Percentiles rank a stretch among this genome's conserved stretches.
Conservation (phyloP, 2,329 filamentous ascomycete species). For the Lachnellula willkommii region DNA sequence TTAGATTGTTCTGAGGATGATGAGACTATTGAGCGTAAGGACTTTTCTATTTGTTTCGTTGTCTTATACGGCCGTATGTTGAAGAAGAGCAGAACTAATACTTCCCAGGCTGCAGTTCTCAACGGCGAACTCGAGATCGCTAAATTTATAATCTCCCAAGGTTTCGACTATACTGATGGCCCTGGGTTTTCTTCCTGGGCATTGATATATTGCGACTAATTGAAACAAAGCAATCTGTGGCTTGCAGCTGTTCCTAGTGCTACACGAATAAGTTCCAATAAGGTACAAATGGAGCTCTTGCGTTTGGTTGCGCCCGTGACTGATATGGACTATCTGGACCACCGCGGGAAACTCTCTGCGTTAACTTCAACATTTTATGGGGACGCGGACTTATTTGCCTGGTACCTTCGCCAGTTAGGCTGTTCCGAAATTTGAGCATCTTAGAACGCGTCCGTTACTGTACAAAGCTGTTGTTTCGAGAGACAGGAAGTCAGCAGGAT, state of each 20-base stretch:
- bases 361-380: neutral
- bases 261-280: too few species aligned
- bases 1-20: neutral
- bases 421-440: neutral
- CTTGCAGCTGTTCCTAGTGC: neutral
- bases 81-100: neutral
- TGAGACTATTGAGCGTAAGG: neutral
- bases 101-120: neutral
- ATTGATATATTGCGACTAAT: neutral
- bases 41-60: too few species aligned
- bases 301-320: neutral
- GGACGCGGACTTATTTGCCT: neutral
- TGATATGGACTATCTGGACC: neutral
- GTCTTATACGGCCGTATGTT: too few species aligned
- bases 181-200: neutral
- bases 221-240: neutral
- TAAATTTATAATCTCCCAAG: neutral
- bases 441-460: neutral
- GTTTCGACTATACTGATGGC: neutral
- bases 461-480: neutral
- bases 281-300: neutral
- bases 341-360: accelerated
- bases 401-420: neutral
- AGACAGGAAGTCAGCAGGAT: neutral
- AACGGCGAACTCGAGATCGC: neutral